A percentile compares a stretch with the other conserved stretches of the same genome.
phyloP scores from a whole-genome alignment of 2,329 filamentous ascomycete species.

The Aspergillus spinulosporus region DNA sequence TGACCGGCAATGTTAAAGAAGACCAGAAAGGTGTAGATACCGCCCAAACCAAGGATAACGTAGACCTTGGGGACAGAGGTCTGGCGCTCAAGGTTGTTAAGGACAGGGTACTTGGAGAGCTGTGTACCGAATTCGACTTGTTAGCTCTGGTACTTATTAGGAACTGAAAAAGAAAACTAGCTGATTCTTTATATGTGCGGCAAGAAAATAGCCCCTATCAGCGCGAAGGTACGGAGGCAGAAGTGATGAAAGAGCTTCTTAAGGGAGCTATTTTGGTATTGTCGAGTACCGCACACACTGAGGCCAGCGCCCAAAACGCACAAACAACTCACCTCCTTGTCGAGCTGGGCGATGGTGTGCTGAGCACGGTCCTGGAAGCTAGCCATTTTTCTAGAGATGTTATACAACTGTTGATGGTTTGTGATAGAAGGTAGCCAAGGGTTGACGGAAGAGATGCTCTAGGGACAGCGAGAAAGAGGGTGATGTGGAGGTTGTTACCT shows the following conservation, averaged over 20 bases:
- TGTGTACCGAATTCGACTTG: slow-evolving; percentile 30
- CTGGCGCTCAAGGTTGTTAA: slow-evolving; percentile 69
- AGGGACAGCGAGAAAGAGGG: slow-evolving; percentile 1
- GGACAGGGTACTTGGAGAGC: slow-evolving; percentile 66
- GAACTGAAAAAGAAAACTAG: slow-evolving; percentile 7
- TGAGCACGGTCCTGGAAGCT: slow-evolving; percentile 63
- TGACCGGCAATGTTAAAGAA: slow-evolving; percentile 72
- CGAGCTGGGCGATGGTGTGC: slow-evolving; percentile 65
- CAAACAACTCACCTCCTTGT: slow-evolving; percentile 61
- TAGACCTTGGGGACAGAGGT: slow-evolving; percentile 69
- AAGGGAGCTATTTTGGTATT: slow-evolving; percentile 1
- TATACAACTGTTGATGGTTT: slow-evolving; percentile 2
- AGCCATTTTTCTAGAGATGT: slow-evolving; percentile 32
- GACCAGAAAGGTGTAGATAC: slow-evolving; percentile 68
- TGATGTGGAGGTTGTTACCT: slow-evolving; percentile 1
- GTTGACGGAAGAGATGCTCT: background rate
- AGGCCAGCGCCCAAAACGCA: slow-evolving; percentile 28
- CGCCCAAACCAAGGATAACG: slow-evolving; percentile 62
- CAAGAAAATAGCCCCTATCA: background rate
- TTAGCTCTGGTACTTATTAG: slow-evolving; percentile 17
- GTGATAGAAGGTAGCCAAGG: slow-evolving; percentile 1
- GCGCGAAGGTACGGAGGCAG: background rate
- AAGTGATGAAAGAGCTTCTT: background rate
- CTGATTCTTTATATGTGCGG: background rate
- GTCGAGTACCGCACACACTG: slow-evolving; percentile 20